Base-by-base conservation (phyloP, 2,329 filamentous ascomycete genomes). In the Fusarium solani-melongenae region DNA sequence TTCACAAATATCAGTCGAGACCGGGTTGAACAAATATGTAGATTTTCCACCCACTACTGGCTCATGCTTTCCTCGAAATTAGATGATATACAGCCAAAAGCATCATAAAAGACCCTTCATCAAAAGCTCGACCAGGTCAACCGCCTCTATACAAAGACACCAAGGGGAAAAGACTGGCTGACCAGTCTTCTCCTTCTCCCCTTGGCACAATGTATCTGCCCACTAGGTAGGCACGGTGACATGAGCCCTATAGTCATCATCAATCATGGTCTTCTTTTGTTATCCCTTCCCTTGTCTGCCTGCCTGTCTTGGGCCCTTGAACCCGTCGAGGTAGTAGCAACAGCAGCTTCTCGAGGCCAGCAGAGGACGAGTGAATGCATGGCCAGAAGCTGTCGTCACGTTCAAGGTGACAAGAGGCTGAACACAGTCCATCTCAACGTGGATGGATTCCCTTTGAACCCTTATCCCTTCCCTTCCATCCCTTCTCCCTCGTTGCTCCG, bases 31-130 rank as follows among this genome's bases (percentile, higher is more conserved):
- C 67, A 76, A 70, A 59, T 73, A 72, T 73, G 66, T 78, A 75
- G 62, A 76, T 70, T 70, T 67, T 74, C 71, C 62, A 67, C 66
- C 66, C 71, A 78, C 64, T 70, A 76, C 64, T 70, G 69, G 68
- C 70, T 59, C 72, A 62, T 78, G 66, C 65, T 53, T 72, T 70
- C 66, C 64, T 78, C 63, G 70, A 75, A 78, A 73, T 73, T 76
- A 79, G 77, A 79, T 78, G 77, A 76, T 74, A 73, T 71, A 79
- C 73, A 77, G 67, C 62, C 62, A 75, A 73, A 77, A 69, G 61
- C 74, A 77, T 74, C 69, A 66, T 67, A 36, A 67, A 72, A 73
- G 67, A 67, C 70, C 44, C 69, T 66, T 66, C 60, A 64, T 74
- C 65, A 69, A 67, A 53, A 73, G 71, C 71, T 73, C 67, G 64